Conservation (phyloP, 2,329 filamentous ascomycete genomes). For the Aspergillus pseudotamarii region DNA sequence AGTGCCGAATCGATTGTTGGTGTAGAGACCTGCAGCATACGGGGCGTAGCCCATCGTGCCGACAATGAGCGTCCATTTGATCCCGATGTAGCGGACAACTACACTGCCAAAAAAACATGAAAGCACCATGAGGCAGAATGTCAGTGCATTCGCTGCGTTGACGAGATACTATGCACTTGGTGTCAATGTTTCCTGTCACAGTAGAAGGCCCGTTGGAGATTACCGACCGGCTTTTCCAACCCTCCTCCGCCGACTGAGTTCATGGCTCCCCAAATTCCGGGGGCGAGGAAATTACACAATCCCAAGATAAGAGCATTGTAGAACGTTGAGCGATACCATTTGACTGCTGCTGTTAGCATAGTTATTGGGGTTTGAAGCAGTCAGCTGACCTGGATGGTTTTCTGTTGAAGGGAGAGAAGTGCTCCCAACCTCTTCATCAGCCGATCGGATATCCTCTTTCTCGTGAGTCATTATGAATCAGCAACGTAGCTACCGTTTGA, state of each 20-base stretch:
- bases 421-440: slow-evolving; percentile 23
- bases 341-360: slow-evolving; percentile 45
- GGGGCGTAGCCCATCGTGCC: slow-evolving; percentile 73
- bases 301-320: slow-evolving; percentile 74
- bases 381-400: slow-evolving; percentile 15
- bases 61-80: slow-evolving; percentile 71
- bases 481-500: not conserved
- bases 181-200: not conserved
- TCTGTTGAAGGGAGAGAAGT: not conserved
- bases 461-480: slow-evolving; percentile 15
- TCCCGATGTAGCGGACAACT: slow-evolving; percentile 68
- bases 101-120: slow-evolving; percentile 68
- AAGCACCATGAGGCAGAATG: slow-evolving; percentile 73
- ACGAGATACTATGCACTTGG: slow-evolving; percentile 53
- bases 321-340: slow-evolving; percentile 72
- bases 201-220: not conserved
- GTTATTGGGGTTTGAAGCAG: not conserved
- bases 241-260: slow-evolving; percentile 73
- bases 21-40: slow-evolving; percentile 71
- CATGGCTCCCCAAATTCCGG: slow-evolving; percentile 74
- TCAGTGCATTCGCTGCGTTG: slow-evolving; percentile 71
- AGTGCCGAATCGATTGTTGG: slow-evolving; percentile 69
- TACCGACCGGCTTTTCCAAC: slow-evolving; percentile 55
- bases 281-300: slow-evolving; percentile 69
- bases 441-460: slow-evolving; percentile 20